Conservation (phyloP, 352 stramenopile genomes). For the Nothophytophthora sp. region DNA sequence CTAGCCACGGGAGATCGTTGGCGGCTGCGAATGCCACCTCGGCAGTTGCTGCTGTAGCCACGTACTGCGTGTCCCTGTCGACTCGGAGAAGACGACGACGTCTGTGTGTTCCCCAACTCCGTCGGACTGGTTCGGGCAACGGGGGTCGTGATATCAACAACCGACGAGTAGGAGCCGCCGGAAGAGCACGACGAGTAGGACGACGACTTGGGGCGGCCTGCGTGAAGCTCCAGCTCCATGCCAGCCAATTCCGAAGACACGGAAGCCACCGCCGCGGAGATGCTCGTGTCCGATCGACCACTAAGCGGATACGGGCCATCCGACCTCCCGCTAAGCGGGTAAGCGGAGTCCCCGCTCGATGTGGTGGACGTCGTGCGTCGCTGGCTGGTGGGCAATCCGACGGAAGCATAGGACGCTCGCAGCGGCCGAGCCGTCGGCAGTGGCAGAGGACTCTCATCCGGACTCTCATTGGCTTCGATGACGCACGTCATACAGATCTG, state of each 20-base stretch:
- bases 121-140: conserved; percentile 2
- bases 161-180: conserved; percentile 15
- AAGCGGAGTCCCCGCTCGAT: conserved; percentile 11
- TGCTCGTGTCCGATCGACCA: conserved; percentile 9
- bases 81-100: background rate
- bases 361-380: conserved; percentile 6
- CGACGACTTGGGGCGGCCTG: conserved; percentile 11
- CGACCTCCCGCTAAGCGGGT: conserved; percentile 7
- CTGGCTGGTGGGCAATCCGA: background rate
- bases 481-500: conserved; percentile 43
- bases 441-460: conserved; percentile 1
- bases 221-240: conserved; percentile 2
- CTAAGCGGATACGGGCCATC: conserved; percentile 11
- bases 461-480: conserved; percentile 34
- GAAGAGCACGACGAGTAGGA: conserved; percentile 23
- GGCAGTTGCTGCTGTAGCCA: conserved; percentile 20
- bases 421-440: background rate
- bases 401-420: background rate
- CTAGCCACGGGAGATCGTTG: conserved; percentile 1
- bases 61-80: conserved; percentile 5
- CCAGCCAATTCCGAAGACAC: conserved; percentile 6
- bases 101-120: background rate
- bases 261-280: conserved; percentile 17
- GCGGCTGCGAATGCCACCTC: conserved; percentile 9
- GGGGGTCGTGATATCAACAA: conserved; percentile 6